Base-by-base conservation (phyloP, 75 land plant genomes). In the Pinus tabuliformis region DNA sequence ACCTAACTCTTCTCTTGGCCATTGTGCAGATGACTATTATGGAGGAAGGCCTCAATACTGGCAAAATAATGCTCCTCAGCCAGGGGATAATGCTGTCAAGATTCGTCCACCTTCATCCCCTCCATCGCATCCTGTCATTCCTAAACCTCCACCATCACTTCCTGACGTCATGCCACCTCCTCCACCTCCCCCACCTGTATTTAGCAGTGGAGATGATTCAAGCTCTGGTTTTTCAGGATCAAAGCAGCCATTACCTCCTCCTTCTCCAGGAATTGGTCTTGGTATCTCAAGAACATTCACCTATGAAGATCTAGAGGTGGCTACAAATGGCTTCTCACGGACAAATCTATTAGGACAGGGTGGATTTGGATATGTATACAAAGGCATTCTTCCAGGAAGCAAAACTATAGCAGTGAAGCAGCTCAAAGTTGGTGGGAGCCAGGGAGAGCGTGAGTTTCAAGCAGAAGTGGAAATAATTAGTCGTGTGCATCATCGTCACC, bases 391-490 rank as follows among this genome's bases (percentile, higher is more conserved):
- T 28, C 80, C 89, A 3, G 76, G 82, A 68, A 93, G 90, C 36
- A 83, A 84, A 63, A 80, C 79, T 56, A 84, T 95, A 30, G 95
- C 95, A 1, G 91, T 95, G 76, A 95, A 95, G 85, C 89, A 87
- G 74, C 86, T 95, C 37, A 95, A 91, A 58, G 82, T 83, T 28
- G 95, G 97, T 3, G 86, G 95, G 58, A 86, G 92, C 18, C 97
- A 94, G 70, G 97, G 97, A 54, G 97, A 94, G 76, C 81, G 92
- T 24, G 98, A 94, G 77, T 94, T 94, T 80, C 89, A 85, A 70
- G 95, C 95, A 16, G 97, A 92, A 80, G 95, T 94, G 28, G 92
- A 92, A 58, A 90, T 94, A 76, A 94, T 94, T 65, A 91, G 92
- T 65, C 83, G 95, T 15, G 93, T 95, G 14, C 98, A 95, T 61